Percentiles rank a stretch among this genome's conserved stretches.
Conservation (phyloP, 177 flowering plant species). For the Telopea speciosissima region DNA sequence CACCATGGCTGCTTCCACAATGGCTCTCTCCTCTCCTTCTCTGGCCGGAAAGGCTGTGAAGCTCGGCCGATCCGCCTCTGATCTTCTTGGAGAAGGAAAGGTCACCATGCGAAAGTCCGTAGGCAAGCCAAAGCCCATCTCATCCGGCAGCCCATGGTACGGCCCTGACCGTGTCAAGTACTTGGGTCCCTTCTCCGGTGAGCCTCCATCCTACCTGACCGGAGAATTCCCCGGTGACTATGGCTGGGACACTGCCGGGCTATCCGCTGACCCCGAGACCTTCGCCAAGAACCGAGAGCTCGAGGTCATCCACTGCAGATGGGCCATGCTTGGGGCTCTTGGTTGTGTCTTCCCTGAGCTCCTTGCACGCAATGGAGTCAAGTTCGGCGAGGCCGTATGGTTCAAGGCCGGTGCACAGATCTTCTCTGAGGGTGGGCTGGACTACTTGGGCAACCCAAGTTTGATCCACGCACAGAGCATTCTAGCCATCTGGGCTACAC, state of each 20-base stretch:
- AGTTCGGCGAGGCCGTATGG: slow-evolving; percentile 58
- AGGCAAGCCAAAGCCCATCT: slow-evolving; percentile 13
- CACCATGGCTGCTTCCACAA: slow-evolving; percentile 40
- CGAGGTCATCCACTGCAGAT: slow-evolving; percentile 43
- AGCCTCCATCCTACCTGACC: slow-evolving; percentile 52
- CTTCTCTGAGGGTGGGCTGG: slow-evolving; percentile 52
- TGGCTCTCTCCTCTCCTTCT: slow-evolving; percentile 50
- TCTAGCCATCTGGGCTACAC: slow-evolving; percentile 45
- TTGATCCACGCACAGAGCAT: slow-evolving; percentile 55
- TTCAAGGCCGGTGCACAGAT: slow-evolving; percentile 64
- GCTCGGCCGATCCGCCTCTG: slow-evolving; percentile 14
- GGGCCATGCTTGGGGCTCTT: slow-evolving; percentile 58
- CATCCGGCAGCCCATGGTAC: slow-evolving; percentile 58
- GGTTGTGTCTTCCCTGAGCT: slow-evolving; percentile 57
- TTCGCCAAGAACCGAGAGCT: slow-evolving; percentile 50
- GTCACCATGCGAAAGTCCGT: slow-evolving; percentile 40
- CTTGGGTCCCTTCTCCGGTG: slow-evolving; percentile 68
- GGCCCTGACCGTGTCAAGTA: slow-evolving; percentile 58
- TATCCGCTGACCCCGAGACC: slow-evolving; percentile 63
- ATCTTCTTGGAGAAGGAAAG: slow-evolving; percentile 20
- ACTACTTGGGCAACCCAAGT: slow-evolving; percentile 62
- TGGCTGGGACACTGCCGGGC: slow-evolving; percentile 75
- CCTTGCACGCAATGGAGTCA: slow-evolving; percentile 42
- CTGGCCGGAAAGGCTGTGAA: slow-evolving; percentile 24
- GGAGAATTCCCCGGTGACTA: slow-evolving; percentile 80